A percentile compares a stretch with the other conserved stretches of the same genome.
phyloP scores from a whole-genome alignment of 1,284 basidiomycete genomes.

The Peniophora sp. region DNA sequence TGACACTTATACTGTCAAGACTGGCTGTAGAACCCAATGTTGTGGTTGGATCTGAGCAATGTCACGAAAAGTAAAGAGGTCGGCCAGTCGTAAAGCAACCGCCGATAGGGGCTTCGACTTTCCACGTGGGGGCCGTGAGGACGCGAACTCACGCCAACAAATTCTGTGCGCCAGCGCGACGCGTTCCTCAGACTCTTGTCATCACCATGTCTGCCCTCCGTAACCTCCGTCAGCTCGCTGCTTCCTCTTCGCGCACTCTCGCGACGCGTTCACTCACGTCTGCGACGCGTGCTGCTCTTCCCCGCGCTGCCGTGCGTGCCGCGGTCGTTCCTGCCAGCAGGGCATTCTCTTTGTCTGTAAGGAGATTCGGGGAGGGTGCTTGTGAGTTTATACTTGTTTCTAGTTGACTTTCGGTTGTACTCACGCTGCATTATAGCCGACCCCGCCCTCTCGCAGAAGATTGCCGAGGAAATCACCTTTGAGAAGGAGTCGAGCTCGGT shows the following conservation, averaged over 20 bases:
- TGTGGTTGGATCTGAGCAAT: too few relatives aligned
- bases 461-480: slow-evolving; percentile 80
- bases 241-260: slow-evolving; percentile 25
- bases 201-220: slow-evolving; percentile 27
- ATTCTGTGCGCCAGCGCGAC: not conserved
- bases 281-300: slow-evolving; percentile 16
- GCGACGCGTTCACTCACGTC: slow-evolving; percentile 22
- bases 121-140: not conserved
- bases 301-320: slow-evolving; percentile 17
- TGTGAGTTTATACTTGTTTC: slow-evolving; percentile 37
- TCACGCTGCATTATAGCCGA: slow-evolving; percentile 53
- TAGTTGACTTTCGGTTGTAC: slow-evolving; percentile 4
- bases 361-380: slow-evolving; percentile 51
- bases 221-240: slow-evolving; percentile 25
- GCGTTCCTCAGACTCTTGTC: not conserved
- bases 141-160: not conserved
- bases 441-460: slow-evolving; percentile 63
- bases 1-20: too few relatives aligned
- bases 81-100: too few relatives aligned
- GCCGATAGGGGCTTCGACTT: too few relatives aligned
- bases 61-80: too few relatives aligned
- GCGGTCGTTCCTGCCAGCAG: slow-evolving; percentile 24
- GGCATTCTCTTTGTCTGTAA: slow-evolving; percentile 49
- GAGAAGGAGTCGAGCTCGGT: slow-evolving; percentile 61
- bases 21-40: too few relatives aligned